Evolutionary conservation across 805 yeast species (phyloP), one percentile per base, ranked within the genome.

Genomic region (Wickerhamomyces chambardii): DNA sequence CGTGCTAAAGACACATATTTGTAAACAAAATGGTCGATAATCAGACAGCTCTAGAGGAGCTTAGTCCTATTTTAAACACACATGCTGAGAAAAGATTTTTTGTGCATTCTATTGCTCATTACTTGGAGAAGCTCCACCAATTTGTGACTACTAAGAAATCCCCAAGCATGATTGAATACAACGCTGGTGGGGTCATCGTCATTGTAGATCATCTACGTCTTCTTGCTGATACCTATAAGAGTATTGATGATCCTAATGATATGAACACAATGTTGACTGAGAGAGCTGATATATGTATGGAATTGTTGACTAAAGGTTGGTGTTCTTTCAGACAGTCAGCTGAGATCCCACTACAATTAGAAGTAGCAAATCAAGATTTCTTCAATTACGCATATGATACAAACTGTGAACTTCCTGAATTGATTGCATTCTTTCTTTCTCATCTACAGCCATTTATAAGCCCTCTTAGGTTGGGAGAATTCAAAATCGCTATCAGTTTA

Each of bases 151-250:
- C 9, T 3, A 17, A 24, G 9, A 27, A 27, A 15, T 17, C 29
- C 15, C 70, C 16, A 63, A 66, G 66, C 30, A 64, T 65, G 68
- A 30, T 61, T 29, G 66, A 72, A 5, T 68, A 64, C 19, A 68
- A 59, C 11, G 41, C 61, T 6, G 74, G 73, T 2, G 73, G 69
- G 2, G 64, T 54, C 4, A 26, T 61, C 2, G 69, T 71, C 3
- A 50, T 41, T 15, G 45, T 43, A 4, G 45, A 38, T 9, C 31
- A 33, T 5, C 15, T 46, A 18, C 34, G 34, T 32, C 32, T 25
- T 5, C n/a, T 43, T 11, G 16, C 33, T 17, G 14, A 22, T 7
- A 15, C 30, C 5, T 21, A 5, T 5, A 26, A 32, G 5, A 17
- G 12, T 5, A 6, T 11, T 6, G 4, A n/a, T 5, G 27, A 3